These are phyloP conservation scores for Candida insectorum DNA, from an alignment of 805 yeast species.

Conservation along the genomic window DNA sequence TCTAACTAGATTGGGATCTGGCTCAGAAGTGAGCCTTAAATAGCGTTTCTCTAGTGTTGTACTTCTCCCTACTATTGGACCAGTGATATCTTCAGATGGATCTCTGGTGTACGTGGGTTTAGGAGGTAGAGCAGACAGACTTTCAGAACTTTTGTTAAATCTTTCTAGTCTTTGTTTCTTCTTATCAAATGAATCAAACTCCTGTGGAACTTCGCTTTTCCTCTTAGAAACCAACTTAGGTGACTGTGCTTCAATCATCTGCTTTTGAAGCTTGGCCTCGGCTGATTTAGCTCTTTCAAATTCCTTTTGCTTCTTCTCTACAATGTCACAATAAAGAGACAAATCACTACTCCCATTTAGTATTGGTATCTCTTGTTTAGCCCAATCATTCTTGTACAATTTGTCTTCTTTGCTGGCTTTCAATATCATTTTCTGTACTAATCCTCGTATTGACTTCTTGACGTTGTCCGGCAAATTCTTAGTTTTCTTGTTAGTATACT, in stretches of 20 bases:
- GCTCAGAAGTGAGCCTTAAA: conserved; percentile 83
- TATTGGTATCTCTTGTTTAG: conserved; percentile 46
- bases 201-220: conserved; percentile 1
- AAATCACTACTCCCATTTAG: conserved; percentile 15
- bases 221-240: no score
- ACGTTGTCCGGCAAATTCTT: no score
- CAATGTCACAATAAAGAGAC: not conserved
- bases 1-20: conserved; percentile 79
- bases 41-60: conserved; percentile 71
- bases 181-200: conserved; percentile 28
- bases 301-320: not conserved
- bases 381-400: conserved; percentile 55
- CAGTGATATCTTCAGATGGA: conserved; percentile 16
- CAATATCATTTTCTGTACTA: no score
- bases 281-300: no score
- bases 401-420: conserved; percentile 45
- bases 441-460: no score
- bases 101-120: conserved; percentile 1
- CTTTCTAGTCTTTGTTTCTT: conserved; percentile 46
- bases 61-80: conserved; percentile 55
- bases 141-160: conserved; percentile 33
- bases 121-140: conserved; percentile 2
- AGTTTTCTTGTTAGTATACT: no score
- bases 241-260: no score
- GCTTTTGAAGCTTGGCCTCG: no score